phyloP scores from a whole-genome alignment of 805 yeast species.

The Suhomyces sp. region DNA sequence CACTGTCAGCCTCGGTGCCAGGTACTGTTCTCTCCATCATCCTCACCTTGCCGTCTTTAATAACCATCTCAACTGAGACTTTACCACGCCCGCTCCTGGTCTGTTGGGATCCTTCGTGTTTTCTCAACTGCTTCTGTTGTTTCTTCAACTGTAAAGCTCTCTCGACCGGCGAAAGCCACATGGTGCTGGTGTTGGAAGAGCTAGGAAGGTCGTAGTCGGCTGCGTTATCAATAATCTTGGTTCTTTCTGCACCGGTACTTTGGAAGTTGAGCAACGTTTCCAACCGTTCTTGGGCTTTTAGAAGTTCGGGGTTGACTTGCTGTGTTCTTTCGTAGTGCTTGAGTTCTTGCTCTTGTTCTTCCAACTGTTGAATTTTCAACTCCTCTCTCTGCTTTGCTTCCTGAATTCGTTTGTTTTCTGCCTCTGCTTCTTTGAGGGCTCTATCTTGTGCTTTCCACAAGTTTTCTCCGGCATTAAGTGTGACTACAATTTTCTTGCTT shows the following conservation, averaged over 20 bases:
- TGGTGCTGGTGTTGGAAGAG: conserved; percentile 36
- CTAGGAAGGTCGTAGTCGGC: conserved; percentile 76
- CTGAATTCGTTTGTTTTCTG: conserved; percentile 27
- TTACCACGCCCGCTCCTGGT: conserved; percentile 69
- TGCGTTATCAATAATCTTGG: conserved; percentile 88
- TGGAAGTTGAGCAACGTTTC: conserved; percentile 78
- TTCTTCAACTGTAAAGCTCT: conserved; percentile 82
- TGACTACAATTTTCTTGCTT: conserved; percentile 45
- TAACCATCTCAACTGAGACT: conserved; percentile 71
- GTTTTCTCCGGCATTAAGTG: conserved; percentile 58
- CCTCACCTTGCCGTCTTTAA: conserved; percentile 75
- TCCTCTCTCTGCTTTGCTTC: conserved; percentile 19
- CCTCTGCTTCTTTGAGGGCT: conserved; percentile 58
- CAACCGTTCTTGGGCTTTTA: conserved; percentile 69
- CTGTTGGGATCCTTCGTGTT: conserved; percentile 55
- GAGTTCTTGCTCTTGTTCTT: conserved; percentile 42
- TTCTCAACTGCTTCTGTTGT: conserved; percentile 74
- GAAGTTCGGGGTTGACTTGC: conserved; percentile 54
- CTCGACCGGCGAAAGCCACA: conserved; percentile 87
- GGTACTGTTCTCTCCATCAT: conserved; percentile 46
- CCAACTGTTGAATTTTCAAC: conserved; percentile 30
- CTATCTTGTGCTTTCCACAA: conserved; percentile 67
- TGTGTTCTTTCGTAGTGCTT: conserved; percentile 40
- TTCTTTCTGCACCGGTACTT: conserved; percentile 82
- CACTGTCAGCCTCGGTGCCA: conserved; percentile 16